Evolutionary conservation across 139 green algal species (phyloP).

Genomic region (Gonium pectorale): DNA sequence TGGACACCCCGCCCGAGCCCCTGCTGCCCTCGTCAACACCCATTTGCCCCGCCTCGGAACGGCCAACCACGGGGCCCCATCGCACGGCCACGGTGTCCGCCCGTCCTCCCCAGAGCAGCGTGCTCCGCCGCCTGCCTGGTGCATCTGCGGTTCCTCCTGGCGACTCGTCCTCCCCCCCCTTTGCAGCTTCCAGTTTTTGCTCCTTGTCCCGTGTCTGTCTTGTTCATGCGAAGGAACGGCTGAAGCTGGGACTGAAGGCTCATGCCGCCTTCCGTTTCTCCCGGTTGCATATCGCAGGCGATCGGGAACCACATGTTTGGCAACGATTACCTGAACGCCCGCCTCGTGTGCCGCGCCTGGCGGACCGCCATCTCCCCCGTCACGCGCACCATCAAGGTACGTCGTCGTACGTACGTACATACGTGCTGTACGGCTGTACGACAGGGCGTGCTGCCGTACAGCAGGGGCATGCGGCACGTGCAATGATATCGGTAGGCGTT

Average conservation of each 20-base stretch:
- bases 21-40: too few relatives aligned
- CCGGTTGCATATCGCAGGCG: neutral
- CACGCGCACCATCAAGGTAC: slow-evolving; percentile 24
- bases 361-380: slow-evolving; percentile 11
- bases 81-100: too few relatives aligned
- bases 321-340: slow-evolving; percentile 17
- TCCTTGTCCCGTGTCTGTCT: neutral
- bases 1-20: too few relatives aligned
- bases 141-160: neutral
- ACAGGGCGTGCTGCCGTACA: too few relatives aligned
- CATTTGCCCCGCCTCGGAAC: too few relatives aligned
- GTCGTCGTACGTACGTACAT: neutral
- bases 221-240: neutral
- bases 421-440: too few relatives aligned
- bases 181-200: neutral
- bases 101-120: too few relatives aligned
- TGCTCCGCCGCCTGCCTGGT: too few relatives aligned
- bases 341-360: slow-evolving; percentile 15
- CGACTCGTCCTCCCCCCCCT: neutral
- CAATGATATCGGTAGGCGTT: too few relatives aligned
- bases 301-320: slow-evolving; percentile 15
- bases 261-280: neutral
- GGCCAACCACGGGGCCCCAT: too few relatives aligned
- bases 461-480: too few relatives aligned
- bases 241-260: neutral